These are phyloP conservation scores for Boechera divaricarpa DNA, from an alignment of 345 rosid genomes.

Conservation along the genomic window DNA sequence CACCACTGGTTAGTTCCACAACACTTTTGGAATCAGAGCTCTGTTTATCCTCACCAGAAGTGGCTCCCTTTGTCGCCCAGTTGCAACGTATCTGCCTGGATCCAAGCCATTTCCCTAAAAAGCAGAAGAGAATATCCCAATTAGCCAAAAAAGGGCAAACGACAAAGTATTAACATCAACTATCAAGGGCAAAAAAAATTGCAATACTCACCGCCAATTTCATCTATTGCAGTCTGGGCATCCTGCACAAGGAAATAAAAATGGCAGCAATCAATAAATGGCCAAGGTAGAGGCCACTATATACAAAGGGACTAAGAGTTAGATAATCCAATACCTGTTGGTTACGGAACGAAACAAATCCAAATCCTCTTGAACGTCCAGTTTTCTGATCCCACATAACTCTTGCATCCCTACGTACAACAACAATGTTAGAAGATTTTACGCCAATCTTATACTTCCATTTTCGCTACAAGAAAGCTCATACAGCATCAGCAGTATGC, in stretches of 20 bases:
- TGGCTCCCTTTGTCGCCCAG: slow-evolving; percentile 93
- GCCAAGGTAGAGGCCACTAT: not conserved
- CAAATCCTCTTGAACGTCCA: slow-evolving; percentile 61
- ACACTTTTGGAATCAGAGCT: slow-evolving; percentile 77
- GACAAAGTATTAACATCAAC: not conserved
- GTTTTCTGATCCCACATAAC: slow-evolving; percentile 58
- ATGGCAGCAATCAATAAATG: slow-evolving; percentile 11
- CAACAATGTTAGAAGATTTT: slow-evolving; percentile 19
- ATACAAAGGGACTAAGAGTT: not conserved
- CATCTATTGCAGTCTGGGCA: slow-evolving; percentile 86
- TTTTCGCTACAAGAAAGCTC: slow-evolving; percentile 19
- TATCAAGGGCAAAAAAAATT: not conserved
- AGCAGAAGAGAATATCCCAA: not conserved
- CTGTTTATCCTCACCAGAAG: slow-evolving; percentile 67
- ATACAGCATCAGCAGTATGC: not conserved
- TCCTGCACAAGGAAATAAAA: slow-evolving; percentile 58
- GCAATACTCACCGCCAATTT: slow-evolving; percentile 64
- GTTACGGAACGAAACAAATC: slow-evolving; percentile 84
- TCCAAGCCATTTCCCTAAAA: slow-evolving; percentile 92
- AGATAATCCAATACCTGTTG: slow-evolving; percentile 55
- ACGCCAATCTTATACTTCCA: not conserved
- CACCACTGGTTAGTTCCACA: slow-evolving; percentile 77
- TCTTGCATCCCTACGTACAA: slow-evolving; percentile 66
- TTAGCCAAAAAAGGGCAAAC: not conserved
- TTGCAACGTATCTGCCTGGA: slow-evolving; percentile 92